Conservation (phyloP, 495 filamentous ascomycete species). For the Daldinia concentrica region DNA sequence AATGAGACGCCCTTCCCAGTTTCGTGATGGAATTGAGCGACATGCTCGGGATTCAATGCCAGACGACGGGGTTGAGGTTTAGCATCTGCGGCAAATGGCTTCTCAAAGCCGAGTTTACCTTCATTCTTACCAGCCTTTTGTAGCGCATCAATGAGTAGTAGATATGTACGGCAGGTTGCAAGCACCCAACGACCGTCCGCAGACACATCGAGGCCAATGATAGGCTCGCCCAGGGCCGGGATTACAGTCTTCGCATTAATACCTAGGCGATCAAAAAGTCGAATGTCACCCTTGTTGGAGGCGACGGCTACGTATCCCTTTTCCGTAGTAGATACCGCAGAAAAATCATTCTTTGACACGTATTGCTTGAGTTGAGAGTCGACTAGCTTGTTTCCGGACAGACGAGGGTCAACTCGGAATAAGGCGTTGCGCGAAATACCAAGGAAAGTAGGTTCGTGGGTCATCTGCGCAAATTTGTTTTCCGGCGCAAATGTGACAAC, state of each 20-base stretch:
- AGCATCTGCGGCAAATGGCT: conserved; percentile 86
- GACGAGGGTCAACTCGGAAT: conserved; percentile 92
- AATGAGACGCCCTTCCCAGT: conserved; percentile 86
- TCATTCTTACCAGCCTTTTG: conserved; percentile 96
- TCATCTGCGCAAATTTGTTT: conserved; percentile 99
- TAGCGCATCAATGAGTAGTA: conserved; percentile 89
- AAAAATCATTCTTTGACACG: conserved; percentile 95
- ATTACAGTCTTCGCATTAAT: conserved; percentile 98
- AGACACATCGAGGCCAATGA: conserved; percentile 92
- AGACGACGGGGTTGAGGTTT: conserved; percentile 95
- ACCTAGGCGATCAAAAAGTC: conserved; percentile 93
- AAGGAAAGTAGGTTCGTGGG: conserved; percentile 90
- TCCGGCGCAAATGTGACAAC: conserved; percentile 92
- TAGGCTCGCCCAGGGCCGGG: conserved; percentile 92
- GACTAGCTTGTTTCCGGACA: conserved; percentile 90
- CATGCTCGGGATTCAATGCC: conserved; percentile 84
- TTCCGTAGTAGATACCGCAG: conserved; percentile 89
- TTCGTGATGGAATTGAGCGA: conserved; percentile 96
- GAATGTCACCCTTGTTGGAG: conserved; percentile 96
- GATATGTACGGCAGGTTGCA: conserved; percentile 92
- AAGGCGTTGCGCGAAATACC: conserved; percentile 91
- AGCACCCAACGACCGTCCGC: conserved; percentile 96
- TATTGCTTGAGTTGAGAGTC: conserved; percentile 95
- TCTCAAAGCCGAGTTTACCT: conserved; percentile 97
- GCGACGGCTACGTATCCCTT: conserved; percentile 97